These are phyloP conservation scores for Mycena leptocephala DNA, from an alignment of 768 basidiomycete species.

Conservation along the genomic window DNA sequence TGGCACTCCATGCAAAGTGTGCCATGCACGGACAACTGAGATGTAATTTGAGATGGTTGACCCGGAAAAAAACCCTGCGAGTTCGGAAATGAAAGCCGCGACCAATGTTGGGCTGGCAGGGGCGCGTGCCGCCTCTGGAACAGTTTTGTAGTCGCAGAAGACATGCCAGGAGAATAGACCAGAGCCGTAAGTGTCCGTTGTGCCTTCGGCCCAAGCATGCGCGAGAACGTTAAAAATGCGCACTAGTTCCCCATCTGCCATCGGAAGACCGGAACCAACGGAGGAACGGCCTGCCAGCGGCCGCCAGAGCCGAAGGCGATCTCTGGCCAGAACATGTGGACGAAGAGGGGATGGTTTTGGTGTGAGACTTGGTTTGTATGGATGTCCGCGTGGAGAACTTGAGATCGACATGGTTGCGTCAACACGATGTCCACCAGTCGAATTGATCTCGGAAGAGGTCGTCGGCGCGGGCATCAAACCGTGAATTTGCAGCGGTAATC, in stretches of 20 bases:
- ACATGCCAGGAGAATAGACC: conserved; percentile 37
- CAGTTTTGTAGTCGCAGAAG: conserved; percentile 21
- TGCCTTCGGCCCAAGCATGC: conserved; percentile 18
- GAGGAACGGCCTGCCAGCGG: neutral
- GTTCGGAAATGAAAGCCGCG: conserved; percentile 24
- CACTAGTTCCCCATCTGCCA: neutral
- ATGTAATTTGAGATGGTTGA: conserved; percentile 33
- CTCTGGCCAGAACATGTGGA: neutral
- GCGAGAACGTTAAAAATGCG: neutral
- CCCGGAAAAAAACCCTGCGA: conserved; percentile 32
- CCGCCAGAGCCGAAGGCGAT: neutral
- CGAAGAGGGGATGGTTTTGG: neutral
- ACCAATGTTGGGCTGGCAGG: conserved; percentile 29
- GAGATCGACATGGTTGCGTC: too few relatives aligned
- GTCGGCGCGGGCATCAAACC: too few relatives aligned
- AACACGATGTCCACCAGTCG: too few relatives aligned
- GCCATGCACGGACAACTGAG: conserved; percentile 39
- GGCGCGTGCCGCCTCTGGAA: conserved; percentile 24
- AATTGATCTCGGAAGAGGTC: too few relatives aligned
- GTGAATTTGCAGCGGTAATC: too few relatives aligned
- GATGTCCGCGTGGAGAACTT: too few relatives aligned
- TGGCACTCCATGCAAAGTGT: conserved; percentile 36
- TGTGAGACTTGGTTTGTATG: neutral
- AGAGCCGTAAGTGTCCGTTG: conserved; percentile 35
- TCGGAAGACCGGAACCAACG: too few relatives aligned